Evolutionary conservation across 495 filamentous ascomycete genomes (phyloP).

Genomic region (Podospora fimiseda): DNA sequence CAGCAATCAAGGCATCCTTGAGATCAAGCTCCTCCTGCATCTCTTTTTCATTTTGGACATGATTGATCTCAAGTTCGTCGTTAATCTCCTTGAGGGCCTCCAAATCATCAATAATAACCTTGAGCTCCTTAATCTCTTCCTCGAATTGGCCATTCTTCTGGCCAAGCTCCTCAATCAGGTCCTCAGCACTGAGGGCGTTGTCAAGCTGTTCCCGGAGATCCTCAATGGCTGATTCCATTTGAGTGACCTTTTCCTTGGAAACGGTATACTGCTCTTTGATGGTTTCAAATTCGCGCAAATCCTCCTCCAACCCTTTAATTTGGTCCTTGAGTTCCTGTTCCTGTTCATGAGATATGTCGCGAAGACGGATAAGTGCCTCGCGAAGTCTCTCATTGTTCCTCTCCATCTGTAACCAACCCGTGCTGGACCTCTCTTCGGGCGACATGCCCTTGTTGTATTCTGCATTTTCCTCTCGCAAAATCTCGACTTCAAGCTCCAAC

Average conservation of each 20-base stretch:
- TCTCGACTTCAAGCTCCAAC: slow-evolving; percentile 77
- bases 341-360: slow-evolving; percentile 79
- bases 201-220: slow-evolving; percentile 89
- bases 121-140: slow-evolving; percentile 77
- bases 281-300: slow-evolving; percentile 62
- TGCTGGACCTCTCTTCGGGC: slow-evolving; percentile 76
- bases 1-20: slow-evolving; percentile 67
- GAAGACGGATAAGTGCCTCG: slow-evolving; percentile 74
- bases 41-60: slow-evolving; percentile 86
- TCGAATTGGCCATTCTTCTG: slow-evolving; percentile 75
- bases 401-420: slow-evolving; percentile 89
- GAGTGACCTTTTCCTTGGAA: slow-evolving; percentile 62
- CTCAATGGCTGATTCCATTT: slow-evolving; percentile 70
- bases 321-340: slow-evolving; percentile 73
- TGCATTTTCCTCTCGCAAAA: slow-evolving; percentile 79
- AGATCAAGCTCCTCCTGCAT: slow-evolving; percentile 89
- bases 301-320: slow-evolving; percentile 71
- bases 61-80: slow-evolving; percentile 90
- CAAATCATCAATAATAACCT: slow-evolving; percentile 72
- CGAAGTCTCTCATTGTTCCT: slow-evolving; percentile 80
- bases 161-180: slow-evolving; percentile 87
- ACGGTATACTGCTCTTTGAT: slow-evolving; percentile 66
- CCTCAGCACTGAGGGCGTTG: slow-evolving; percentile 75
- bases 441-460: slow-evolving; percentile 78
- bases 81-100: slow-evolving; percentile 84